Evolutionary conservation across 768 basidiomycete genomes (phyloP), one percentile per base, ranked within the genome.

Genomic region (Filobasidium wieringae): DNA sequence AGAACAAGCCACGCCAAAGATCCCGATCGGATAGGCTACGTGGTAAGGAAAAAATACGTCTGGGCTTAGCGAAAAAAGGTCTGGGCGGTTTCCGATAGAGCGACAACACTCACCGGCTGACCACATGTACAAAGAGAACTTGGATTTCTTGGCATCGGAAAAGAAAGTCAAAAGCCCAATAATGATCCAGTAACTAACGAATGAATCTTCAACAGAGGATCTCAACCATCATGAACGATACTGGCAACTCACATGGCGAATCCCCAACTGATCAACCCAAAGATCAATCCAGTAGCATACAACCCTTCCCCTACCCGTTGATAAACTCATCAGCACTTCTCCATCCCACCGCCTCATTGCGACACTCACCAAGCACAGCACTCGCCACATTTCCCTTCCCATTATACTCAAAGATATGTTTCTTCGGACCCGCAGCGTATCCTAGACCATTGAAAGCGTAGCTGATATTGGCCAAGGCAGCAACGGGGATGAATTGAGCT

Each of bases 91-190:
- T 47, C 43, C 29, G 19, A 7, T 47, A 4, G 43, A 24, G 43
- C 22, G 14, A 47, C 19, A 5, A 47, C 22, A 22, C 43, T 14
- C 22, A 47, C 43, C 47, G 19, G 55, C 56, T 1, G 63, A 61
- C 63, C 63, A 64, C 60, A 61, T 64, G 37, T 57, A 55, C 24
- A 64, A 33, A 19, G 49, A 61, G 56, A 61, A 64, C 1, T 61
- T 17, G 1, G 63, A 40, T 19, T 58, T 49, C 19, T 40, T 55
- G 15, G 53, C 29, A 32, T 61, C 63, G 15, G 52, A 51, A 27
- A 55, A 34, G 57, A 58, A 64, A 17, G 63, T 51, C 33, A 64
- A 40, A 1, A 56, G 36, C 22, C 55, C 55, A 26, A 61, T 55
- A 27, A 64, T 45, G 22, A 64, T 52, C 63, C 63, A 64, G 53